Conservation (phyloP, 352 stramenopile species). For the Thalassiosira delicatula region DNA sequence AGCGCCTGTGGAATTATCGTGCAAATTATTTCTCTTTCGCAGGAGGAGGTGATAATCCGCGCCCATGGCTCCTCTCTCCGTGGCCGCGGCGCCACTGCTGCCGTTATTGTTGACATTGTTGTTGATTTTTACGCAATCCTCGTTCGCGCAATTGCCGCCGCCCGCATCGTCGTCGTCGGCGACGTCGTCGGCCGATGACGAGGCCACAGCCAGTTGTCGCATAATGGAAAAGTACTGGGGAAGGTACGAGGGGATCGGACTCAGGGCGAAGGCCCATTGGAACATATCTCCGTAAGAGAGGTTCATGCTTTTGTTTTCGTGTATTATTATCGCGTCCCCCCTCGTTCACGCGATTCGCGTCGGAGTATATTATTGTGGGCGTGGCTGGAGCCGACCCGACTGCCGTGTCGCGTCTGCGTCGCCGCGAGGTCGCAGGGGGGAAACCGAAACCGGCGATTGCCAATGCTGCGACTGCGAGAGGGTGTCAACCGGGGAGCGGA, state of each 20-base stretch:
- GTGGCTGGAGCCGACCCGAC: too few species aligned
- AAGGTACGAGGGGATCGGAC: constrained; percentile 53
- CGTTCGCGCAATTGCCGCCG: neutral
- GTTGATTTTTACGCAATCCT: neutral
- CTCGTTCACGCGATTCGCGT: too few species aligned
- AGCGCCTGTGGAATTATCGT: constrained; percentile 12
- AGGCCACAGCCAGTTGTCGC: constrained; percentile 36
- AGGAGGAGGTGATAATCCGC: constrained; percentile 26
- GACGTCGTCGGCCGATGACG: neutral
- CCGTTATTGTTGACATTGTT: too few species aligned
- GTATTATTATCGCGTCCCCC: too few species aligned
- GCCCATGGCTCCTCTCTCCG: constrained; percentile 37
- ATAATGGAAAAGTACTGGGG: constrained; percentile 63
- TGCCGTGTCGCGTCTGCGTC: too few species aligned
- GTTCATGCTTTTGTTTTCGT: too few species aligned
- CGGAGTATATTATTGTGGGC: too few species aligned
- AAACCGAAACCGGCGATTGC: too few species aligned
- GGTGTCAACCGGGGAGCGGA: too few species aligned
- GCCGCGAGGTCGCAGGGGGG: too few species aligned
- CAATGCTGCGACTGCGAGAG: too few species aligned
- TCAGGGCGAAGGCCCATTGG: constrained; percentile 55
- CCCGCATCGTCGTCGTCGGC: neutral
- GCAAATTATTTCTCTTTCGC: constrained; percentile 33
- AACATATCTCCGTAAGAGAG: constrained; percentile 26
- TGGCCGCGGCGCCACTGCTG: too few species aligned